Percentiles rank a stretch among this genome's conserved stretches.
Evolutionary conservation across 345 rosid species (phyloP).

Genomic region (Draba incana): DNA sequence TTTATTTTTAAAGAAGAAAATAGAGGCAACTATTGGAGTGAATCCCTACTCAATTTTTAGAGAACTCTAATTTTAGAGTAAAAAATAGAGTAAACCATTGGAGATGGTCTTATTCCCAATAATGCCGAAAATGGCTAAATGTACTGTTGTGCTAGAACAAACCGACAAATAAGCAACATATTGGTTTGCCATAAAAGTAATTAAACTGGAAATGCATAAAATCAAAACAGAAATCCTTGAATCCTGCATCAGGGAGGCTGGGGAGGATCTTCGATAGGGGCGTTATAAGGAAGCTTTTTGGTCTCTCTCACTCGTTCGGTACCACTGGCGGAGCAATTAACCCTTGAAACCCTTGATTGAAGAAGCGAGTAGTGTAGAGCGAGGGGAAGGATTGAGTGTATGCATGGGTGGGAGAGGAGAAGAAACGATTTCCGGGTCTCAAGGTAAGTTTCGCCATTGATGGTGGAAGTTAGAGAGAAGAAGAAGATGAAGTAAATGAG

Average conservation of each 20-base stretch:
- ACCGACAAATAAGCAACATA: too few species aligned
- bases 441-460: constrained; percentile 64
- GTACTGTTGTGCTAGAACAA: too few species aligned
- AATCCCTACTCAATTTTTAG: too few species aligned
- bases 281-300: constrained; percentile 44
- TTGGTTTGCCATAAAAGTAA: too few species aligned
- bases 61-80: too few species aligned
- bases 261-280: constrained; percentile 35
- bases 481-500: background rate
- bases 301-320: constrained; percentile 56
- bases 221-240: too few species aligned
- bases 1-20: too few species aligned
- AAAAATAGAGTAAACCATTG: too few species aligned
- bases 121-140: too few species aligned
- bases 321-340: constrained; percentile 58
- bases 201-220: too few species aligned
- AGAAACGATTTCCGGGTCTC: constrained; percentile 46
- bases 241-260: constrained; percentile 31
- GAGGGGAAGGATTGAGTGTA: constrained; percentile 45
- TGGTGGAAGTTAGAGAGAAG: constrained; percentile 26
- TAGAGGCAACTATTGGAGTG: too few species aligned
- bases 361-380: constrained; percentile 11
- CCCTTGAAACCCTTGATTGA: constrained; percentile 41
- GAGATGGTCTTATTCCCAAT: too few species aligned
- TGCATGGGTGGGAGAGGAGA: constrained; percentile 42